A percentile compares a stretch with the other conserved stretches of the same genome.
Conservation (phyloP, 208 protist genomes). For the Trypanosoma brucei region DNA sequence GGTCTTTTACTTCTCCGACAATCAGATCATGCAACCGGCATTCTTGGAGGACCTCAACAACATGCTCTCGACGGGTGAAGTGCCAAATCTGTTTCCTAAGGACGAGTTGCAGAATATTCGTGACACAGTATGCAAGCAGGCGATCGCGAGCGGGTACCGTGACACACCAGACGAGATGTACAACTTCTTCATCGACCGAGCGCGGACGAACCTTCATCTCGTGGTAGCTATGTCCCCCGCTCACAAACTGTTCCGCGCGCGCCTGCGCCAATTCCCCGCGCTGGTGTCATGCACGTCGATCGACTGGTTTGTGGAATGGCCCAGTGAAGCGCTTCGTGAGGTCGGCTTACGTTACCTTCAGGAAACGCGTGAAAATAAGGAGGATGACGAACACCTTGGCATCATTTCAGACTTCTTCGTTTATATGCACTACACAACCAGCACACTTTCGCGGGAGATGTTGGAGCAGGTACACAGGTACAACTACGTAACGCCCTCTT, state of each 20-base stretch:
- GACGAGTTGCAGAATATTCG: conserved; percentile 94
- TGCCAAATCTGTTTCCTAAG: conserved; percentile 96
- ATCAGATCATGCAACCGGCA: conserved; percentile 93
- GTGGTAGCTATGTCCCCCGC: conserved; percentile 97
- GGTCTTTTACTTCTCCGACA: conserved; percentile 98
- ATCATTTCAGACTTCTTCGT: conserved; percentile 92
- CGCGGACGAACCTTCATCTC: conserved; percentile 93
- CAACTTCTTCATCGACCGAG: conserved; percentile 95
- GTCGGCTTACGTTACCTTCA: conserved; percentile 83
- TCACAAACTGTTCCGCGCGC: conserved; percentile 92
- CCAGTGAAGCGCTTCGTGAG: conserved; percentile 95
- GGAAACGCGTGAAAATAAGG: conserved; percentile 80
- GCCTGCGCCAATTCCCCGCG: conserved; percentile 97
- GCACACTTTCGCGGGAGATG: conserved; percentile 87
- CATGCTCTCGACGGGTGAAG: conserved; percentile 96
- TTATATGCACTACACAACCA: conserved; percentile 91
- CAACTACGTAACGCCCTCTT: conserved; percentile 98
- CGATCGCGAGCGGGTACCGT: conserved; percentile 76
- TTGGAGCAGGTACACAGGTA: conserved; percentile 88
- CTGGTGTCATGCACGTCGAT: conserved; percentile 98
- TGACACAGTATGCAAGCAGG: conserved; percentile 90
- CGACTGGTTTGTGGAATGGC: conserved; percentile 99
- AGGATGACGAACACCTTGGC: conserved; percentile 80
- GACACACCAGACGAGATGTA: conserved; percentile 93
- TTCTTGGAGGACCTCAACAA: conserved; percentile 98